Percentiles rank a stretch among this genome's conserved stretches.
Evolutionary conservation across 106 monocot genomes (phyloP).

Genomic region (Apostasia shenzhenica): DNA sequence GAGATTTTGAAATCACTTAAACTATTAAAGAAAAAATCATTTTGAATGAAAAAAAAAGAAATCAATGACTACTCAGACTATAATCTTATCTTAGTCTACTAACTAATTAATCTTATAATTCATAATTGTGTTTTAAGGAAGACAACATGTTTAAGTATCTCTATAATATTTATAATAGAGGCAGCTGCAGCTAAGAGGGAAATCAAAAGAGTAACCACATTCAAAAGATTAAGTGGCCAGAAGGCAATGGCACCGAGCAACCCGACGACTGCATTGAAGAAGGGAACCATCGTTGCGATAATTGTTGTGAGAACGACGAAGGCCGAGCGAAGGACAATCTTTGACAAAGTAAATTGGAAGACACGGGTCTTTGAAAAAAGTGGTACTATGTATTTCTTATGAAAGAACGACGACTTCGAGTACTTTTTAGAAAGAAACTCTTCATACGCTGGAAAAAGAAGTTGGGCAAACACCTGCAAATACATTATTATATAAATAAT

Average conservation of each 20-base stretch:
- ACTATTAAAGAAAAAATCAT: no score
- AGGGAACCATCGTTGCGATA: conserved; percentile 57
- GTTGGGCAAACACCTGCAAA: conserved; percentile 59
- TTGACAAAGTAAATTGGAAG: conserved; percentile 39
- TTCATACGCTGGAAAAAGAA: conserved; percentile 51
- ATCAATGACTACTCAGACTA: no score
- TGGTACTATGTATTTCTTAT: conserved; percentile 25
- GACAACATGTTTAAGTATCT: conserved; percentile 35
- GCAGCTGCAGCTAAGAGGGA: conserved; percentile 52
- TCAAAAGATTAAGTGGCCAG: conserved; percentile 56
- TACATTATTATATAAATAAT: no score
- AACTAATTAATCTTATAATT: background rate
- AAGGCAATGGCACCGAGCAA: conserved; percentile 63
- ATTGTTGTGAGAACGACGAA: conserved; percentile 50
- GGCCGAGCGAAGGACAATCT: conserved; percentile 38
- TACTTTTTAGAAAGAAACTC: conserved; percentile 34
- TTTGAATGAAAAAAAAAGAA: no score
- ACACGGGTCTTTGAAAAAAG: conserved; percentile 16
- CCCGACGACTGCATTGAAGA: conserved; percentile 72
- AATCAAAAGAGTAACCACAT: conserved; percentile 30
- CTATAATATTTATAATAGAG: conserved; percentile 43
- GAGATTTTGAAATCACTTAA: no score
- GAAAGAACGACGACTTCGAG: conserved; percentile 40
- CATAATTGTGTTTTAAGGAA: conserved; percentile 42
- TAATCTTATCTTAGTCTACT: no score